Evolutionary conservation across 2,329 filamentous ascomycete genomes (phyloP), one percentile per base, ranked within the genome.

Genomic region (Simplicillium aogashimaense): DNA sequence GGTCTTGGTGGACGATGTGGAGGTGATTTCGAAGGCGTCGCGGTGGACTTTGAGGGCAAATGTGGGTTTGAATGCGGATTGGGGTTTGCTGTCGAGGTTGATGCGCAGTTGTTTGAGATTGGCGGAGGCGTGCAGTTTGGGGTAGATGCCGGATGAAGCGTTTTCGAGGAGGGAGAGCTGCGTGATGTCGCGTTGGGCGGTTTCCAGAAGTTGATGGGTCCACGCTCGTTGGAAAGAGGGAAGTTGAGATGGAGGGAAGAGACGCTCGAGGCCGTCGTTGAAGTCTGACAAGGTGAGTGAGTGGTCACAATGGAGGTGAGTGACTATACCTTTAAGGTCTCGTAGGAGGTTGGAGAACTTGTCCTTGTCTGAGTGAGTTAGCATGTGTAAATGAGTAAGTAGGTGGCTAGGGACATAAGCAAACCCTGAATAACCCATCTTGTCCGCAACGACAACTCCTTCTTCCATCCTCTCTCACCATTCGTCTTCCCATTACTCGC

Each of bases 241-340:
- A 7, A 69, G 50, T 42, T 65, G 57, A 2, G 59, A 57, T 7
- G 59, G 54, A 12, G 66, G 66, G 51, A 69, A 69, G 36, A 69
- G 57, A 36, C 65, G 62, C 43, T 69, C 66, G 11, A 70, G 54
- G 32, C 67, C 65, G 50, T 70, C 63, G 50, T 69, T 70, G 51
- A 64, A 68, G 50, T 67, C 65, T 60, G 17, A 28, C 12, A 33
- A 16, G n/a, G 29, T 13, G 12, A 13, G 2, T 25, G 20, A 25
- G 17, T 9, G 17, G 16, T 3, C 5, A 18, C 32, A 9, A 29
- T 6, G n/a, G 25, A 14, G 35, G 17, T 18, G 11, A 34, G 17
- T 29, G 38, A 25, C 4, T 12, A 29, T 53, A 62, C 59, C 57
- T 59, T 65, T 62, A 35, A 68, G 48, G 44, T 69, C 63, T 17